Conservation (phyloP, 73 alveolate species). For the Paramecium sonneborni region DNA sequence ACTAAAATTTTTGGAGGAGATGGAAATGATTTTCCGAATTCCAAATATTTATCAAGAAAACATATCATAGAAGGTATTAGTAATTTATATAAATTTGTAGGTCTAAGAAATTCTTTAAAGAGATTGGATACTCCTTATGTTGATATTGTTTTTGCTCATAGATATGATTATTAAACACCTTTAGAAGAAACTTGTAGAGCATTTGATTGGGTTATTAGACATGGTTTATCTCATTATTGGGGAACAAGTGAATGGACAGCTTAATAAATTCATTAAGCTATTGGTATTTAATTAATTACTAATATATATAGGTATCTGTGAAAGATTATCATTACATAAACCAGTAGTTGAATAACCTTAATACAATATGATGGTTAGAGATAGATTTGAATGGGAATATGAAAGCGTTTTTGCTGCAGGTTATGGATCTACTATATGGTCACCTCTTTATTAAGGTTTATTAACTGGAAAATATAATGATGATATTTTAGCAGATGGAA, state of each 20-base stretch:
- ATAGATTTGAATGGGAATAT: conserved; percentile 88
- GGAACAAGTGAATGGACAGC: conserved; percentile 98
- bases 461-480: conserved; percentile 94
- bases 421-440: conserved; percentile 90
- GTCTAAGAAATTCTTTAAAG: conserved; percentile 76
- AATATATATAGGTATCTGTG: conserved; percentile 63
- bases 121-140: conserved; percentile 86
- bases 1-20: conserved; percentile 84
- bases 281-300: not conserved
- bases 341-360: conserved; percentile 95
- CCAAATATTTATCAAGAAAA: conserved; percentile 81
- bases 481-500: conserved; percentile 82
- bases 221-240: conserved; percentile 96
- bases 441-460: conserved; percentile 92
- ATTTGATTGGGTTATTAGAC: conserved; percentile 83
- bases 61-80: conserved; percentile 83
- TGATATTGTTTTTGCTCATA: conserved; percentile 90
- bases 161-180: conserved; percentile 91
- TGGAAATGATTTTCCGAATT: conserved; percentile 47
- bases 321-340: conserved; percentile 70
- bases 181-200: conserved; percentile 92
- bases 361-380: conserved; percentile 88
- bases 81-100: not conserved
- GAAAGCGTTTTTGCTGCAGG: conserved; percentile 74
- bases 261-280: conserved; percentile 80